Evolutionary conservation across 352 stramenopile genomes (phyloP).

Genomic region (Globisporangium viniferum): DNA sequence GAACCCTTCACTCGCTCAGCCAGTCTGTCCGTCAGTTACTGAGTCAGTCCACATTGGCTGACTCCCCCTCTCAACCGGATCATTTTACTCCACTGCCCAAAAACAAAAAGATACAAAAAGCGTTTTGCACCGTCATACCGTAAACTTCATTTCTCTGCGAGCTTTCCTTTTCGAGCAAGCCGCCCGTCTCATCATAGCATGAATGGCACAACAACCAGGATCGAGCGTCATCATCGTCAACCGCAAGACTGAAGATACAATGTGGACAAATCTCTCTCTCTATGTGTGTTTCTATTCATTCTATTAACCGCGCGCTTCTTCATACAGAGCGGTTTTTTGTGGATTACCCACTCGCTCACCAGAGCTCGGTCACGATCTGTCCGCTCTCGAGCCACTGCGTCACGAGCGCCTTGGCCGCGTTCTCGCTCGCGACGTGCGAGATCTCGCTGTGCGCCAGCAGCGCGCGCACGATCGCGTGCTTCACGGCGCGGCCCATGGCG

Average conservation of each 20-base stretch:
- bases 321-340: not conserved
- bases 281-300: not conserved
- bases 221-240: not conserved
- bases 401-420: slow-evolving; percentile 44
- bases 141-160: too few relatives aligned
- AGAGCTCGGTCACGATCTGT: slow-evolving; percentile 71
- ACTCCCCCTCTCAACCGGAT: not conserved
- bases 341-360: slow-evolving; percentile 30
- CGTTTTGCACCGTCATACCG: not conserved
- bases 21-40: not conserved
- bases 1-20: not conserved
- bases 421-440: slow-evolving; percentile 28
- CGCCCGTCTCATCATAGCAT: not conserved
- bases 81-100: not conserved
- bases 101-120: not conserved
- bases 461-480: slow-evolving; percentile 51
- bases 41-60: not conserved
- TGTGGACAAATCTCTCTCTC: not conserved
- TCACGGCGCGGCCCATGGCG: slow-evolving; percentile 73
- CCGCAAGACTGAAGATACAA: not conserved
- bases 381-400: slow-evolving; percentile 35
- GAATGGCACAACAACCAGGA: not conserved
- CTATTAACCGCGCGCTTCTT: slow-evolving; percentile 4
- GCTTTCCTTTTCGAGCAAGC: not conserved
- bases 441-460: slow-evolving; percentile 41